Percentiles rank a stretch among this genome's conserved stretches.
Conservation (phyloP, 331 rosid genomes). For the Acacia pycnantha region DNA sequence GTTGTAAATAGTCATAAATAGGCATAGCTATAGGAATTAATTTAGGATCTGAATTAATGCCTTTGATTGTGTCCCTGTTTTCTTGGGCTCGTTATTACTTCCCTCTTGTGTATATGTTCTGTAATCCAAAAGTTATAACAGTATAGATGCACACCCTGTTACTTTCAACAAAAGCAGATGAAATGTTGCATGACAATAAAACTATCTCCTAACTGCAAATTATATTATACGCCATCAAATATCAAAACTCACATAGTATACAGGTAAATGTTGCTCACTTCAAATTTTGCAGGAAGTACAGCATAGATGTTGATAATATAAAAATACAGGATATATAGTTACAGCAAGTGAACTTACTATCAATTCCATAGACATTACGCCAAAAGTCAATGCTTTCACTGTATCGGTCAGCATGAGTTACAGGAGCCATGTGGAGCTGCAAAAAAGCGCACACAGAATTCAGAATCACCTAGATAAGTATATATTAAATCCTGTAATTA, state of each 20-base stretch:
- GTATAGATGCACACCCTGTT: background rate
- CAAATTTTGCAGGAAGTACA: conserved; percentile 15
- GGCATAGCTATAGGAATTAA: background rate
- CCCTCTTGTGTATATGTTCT: no score
- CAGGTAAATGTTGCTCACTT: conserved; percentile 7
- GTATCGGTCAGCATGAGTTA: conserved; percentile 86
- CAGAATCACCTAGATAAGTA: background rate
- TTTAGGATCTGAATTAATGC: no score
- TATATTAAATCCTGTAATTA: conserved; percentile 14
- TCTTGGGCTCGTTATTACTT: no score
- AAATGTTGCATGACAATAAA: background rate
- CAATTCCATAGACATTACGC: conserved; percentile 98
- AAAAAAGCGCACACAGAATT: conserved; percentile 21
- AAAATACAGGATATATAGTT: conserved; percentile 1
- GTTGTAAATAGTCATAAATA: no score
- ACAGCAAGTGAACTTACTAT: conserved; percentile 60
- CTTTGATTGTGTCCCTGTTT: no score
- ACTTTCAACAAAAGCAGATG: background rate
- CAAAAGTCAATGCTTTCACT: conserved; percentile 89
- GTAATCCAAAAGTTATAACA: background rate
- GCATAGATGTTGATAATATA: conserved; percentile 5
- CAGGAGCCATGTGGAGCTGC: conserved; percentile 89
- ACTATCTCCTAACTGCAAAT: background rate
- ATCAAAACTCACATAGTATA: conserved; percentile 14
- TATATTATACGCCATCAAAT: background rate